phyloP scores from a whole-genome alignment of 805 yeast species.

The Ogataea degrootiae region DNA sequence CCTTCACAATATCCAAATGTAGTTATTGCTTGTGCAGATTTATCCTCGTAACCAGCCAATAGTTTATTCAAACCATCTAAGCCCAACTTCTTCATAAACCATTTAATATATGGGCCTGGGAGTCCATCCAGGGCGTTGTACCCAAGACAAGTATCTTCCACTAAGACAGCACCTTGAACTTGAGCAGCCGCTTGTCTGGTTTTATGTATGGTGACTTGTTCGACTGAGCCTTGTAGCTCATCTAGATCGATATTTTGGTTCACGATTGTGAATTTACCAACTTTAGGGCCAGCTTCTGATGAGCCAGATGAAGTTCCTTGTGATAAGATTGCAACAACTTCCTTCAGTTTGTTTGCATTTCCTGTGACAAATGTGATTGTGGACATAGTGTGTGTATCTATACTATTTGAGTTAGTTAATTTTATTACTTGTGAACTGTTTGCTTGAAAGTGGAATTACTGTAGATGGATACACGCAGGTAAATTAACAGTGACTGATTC shows the following conservation, averaged over 20 bases:
- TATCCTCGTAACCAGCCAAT: conserved; percentile 77
- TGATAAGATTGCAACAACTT: conserved; percentile 71
- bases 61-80: conserved; percentile 71
- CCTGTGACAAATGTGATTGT: conserved; percentile 52
- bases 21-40: conserved; percentile 81
- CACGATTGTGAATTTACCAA: conserved; percentile 48
- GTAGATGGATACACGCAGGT: too few species aligned
- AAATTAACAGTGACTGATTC: too few species aligned
- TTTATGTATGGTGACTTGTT: conserved; percentile 76
- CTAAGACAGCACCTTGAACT: conserved; percentile 75
- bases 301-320: conserved; percentile 27
- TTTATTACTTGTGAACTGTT: too few species aligned
- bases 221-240: conserved; percentile 86
- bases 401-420: too few species aligned
- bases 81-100: conserved; percentile 82
- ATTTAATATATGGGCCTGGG: conserved; percentile 89
- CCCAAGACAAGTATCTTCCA: conserved; percentile 91
- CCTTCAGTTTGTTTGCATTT: conserved; percentile 80
- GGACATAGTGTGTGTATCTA: conserved; percentile 9
- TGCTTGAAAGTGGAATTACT: too few species aligned
- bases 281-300: conserved; percentile 27
- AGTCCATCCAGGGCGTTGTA: conserved; percentile 67
- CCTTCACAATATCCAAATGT: conserved; percentile 90
- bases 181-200: conserved; percentile 66
- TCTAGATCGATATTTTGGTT: conserved; percentile 75